Evolutionary conservation across 2,329 filamentous ascomycete genomes (phyloP), one percentile per base, ranked within the genome.

Genomic region (Aulographum hederae): DNA sequence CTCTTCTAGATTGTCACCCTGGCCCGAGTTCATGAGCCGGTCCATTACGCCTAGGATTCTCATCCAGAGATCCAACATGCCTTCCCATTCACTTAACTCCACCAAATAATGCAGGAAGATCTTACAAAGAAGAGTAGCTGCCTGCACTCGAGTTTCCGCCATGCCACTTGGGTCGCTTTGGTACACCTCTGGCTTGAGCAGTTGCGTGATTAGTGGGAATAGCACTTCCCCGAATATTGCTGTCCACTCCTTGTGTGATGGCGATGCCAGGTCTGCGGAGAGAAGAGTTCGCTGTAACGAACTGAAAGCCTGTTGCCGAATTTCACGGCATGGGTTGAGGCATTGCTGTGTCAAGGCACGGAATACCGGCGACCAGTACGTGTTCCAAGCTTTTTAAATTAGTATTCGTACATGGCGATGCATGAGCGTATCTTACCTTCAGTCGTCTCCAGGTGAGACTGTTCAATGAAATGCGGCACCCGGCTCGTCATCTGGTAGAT

Each of bases 301-400:
- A 5, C 77, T 73, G 43, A 95, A 81, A 2, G 89, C 82, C 46
- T 91, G 69, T 44, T 92, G 79, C 3, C 89, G 74, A 36, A 98
- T 81, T 44, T 94, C 85, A 33, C 86, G 78, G 47, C 84, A 94
- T 1, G 85, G 84, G 48, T 95, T 98, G 33, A 81, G 80, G 54
- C 85, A 94, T 55, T 98, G 89, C 4, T 72, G 73, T 3, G 79
- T 89, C 13, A 98, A 60, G 4, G 82, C 79, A 42, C 82, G 73
- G 54, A 98, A 89, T 17, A 98, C 84, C 2, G 86, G 89, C 11
- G 85, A 75, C 89, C 89, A 98, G 52, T 98, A 98, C 6, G 89
- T 82, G 31, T 82, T 84, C 89, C 89, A 98, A 11, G 89, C 89
- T 79, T 31, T n/a, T n/a, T n/a, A n/a, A n/a, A n/a, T n/a, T n/a